Base-by-base conservation (phyloP, 2,329 filamentous ascomycete species). In the Xylariaceae sp. region DNA sequence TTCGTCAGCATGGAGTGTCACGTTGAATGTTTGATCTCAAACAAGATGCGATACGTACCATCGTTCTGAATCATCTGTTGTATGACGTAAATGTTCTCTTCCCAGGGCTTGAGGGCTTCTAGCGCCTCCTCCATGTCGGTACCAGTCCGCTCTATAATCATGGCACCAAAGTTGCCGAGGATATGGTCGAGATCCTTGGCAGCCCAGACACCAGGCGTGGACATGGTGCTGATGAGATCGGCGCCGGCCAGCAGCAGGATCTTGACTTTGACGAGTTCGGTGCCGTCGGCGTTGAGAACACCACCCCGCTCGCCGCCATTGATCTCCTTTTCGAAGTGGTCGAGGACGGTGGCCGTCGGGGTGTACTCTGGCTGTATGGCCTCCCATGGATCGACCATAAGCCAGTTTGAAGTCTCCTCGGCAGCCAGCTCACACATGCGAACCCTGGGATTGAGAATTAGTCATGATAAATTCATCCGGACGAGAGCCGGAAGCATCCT, bases 381-480 rank as follows among this genome's bases (percentile, higher is more conserved):
- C 75, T 96, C 91, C 86, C 88, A 95, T 0, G 87, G 83, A 66
- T 95, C 90, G 41, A 94, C 88, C 83, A 90, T 90, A 52, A 95
- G 75, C 85, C 87, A 90, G 60, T 83, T 82, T 44, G 85, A 85
- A 45, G 87, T 85, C 58, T 87, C 78, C 59, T 84, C 80, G 19
- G 90, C 85, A 7, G 90, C 90, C 35, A 95, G 75, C 61, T 87
- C 81, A 69, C 90, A 95, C 91, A 96, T 96, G 55, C 86, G 83
- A 56, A 94, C 80, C 59, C 81, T 82, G 14, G 18, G 42, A 39
- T 42, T 40, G 15, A 11, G 32, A n/a, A 45, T 63, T 57, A 62
- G 61, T 27, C 35, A 47, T 27, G 22, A 47, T 27, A 7, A 4
- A 27, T 7, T 27, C 22, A 7, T 27, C 7, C 22, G 22, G 7